Percentiles rank a stretch among this genome's conserved stretches.
phyloP scores from a whole-genome alignment of 306 rosid genomes.

The Carpinus viminea region DNA sequence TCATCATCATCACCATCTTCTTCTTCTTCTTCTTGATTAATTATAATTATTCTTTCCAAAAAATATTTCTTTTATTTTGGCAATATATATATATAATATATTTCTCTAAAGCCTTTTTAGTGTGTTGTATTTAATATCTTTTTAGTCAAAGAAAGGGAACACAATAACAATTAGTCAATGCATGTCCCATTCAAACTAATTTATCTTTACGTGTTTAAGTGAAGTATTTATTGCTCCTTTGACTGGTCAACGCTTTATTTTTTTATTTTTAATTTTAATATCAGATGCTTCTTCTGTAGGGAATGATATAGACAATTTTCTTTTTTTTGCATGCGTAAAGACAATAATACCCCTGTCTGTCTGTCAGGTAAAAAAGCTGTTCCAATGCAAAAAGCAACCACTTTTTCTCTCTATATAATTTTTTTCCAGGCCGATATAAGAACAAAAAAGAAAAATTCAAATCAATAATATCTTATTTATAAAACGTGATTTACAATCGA shows the following conservation, averaged over 20 bases:
- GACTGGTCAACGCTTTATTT: slow-evolving; percentile 59
- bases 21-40: neutral
- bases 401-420: no score
- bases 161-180: slow-evolving; percentile 52
- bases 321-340: neutral
- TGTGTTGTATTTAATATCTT: neutral
- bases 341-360: neutral
- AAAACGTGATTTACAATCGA: no score
- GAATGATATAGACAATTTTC: slow-evolving; percentile 5
- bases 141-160: slow-evolving; percentile 51
- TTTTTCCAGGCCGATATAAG: no score
- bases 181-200: slow-evolving; percentile 47
- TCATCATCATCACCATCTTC: slow-evolving; percentile 21
- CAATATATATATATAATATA: no score
- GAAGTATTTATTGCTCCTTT: slow-evolving; percentile 51
- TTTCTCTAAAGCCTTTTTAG: no score
- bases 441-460: no score
- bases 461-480: no score
- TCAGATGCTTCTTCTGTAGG: neutral
- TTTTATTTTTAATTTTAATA: neutral
- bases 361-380: no score
- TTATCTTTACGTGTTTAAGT: slow-evolving; percentile 39
- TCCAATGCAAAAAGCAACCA: no score
- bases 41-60: neutral
- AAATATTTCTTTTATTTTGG: neutral